These are phyloP conservation scores for Boehmeria nivea DNA, from an alignment of 306 rosid species.

Conservation along the genomic window DNA sequence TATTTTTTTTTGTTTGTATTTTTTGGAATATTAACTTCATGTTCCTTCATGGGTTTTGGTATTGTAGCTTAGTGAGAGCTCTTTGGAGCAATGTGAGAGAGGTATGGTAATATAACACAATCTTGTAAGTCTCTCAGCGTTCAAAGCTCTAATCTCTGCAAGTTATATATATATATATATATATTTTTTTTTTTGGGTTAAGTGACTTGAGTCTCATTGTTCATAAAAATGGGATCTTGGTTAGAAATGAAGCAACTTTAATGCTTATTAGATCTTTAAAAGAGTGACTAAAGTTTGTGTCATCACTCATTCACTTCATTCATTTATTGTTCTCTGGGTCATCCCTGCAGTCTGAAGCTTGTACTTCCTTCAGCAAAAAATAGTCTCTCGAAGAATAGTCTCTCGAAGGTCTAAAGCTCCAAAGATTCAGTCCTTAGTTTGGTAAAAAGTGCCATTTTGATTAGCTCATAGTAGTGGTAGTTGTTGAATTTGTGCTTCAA, in stretches of 20 bases:
- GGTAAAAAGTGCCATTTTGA: too few species aligned
- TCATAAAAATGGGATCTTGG: conserved; percentile 29
- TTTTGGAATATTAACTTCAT: too few species aligned
- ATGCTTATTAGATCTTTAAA: conserved; percentile 41
- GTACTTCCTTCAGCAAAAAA: too few species aligned
- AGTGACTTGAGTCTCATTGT: conserved; percentile 24
- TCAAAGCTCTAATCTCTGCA: not conserved
- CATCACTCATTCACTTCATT: conserved; percentile 24
- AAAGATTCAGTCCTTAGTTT: too few species aligned
- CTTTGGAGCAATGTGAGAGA: conserved; percentile 15
- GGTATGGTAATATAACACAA: conserved; percentile 18
- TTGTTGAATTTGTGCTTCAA: too few species aligned
- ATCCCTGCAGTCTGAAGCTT: not conserved
- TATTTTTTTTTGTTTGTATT: conserved; percentile 19
- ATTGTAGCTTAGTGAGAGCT: conserved; percentile 11
- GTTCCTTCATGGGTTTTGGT: conserved; percentile 11
- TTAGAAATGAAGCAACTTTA: conserved; percentile 21
- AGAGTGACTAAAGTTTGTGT: conserved; percentile 26
- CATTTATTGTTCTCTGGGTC: conserved; percentile 29
- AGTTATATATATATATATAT: too few species aligned
- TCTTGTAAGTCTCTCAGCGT: conserved; percentile 4
- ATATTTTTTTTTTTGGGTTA: too few species aligned
- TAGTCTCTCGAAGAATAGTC: too few species aligned
- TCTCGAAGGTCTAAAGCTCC: too few species aligned
- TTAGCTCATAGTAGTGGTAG: too few species aligned